A percentile compares a stretch with the other conserved stretches of the same genome.
Conservation (phyloP, 768 basidiomycete genomes). For the Russula olivacea region DNA sequence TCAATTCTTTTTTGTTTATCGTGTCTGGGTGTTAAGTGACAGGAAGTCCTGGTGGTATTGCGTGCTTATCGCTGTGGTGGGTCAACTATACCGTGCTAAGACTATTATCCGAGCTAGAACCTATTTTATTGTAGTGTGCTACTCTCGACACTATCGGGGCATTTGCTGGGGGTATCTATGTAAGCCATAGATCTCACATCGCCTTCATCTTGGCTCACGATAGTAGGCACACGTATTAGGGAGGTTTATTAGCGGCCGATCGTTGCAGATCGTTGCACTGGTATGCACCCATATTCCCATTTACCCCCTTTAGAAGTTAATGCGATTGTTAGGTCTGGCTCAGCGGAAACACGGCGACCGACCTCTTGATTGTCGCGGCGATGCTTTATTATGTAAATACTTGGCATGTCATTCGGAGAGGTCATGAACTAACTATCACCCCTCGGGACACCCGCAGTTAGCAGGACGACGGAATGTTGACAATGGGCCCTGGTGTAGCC, state of each 20-base stretch:
- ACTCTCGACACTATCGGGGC: background rate
- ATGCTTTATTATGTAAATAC: conserved; percentile 11
- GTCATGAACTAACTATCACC: background rate
- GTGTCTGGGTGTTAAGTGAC: conserved; percentile 8
- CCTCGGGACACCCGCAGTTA: background rate
- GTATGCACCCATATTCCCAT: background rate
- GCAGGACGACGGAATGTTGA: background rate
- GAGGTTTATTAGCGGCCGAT: background rate
- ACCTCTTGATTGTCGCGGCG: background rate
- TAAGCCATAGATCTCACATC: background rate
- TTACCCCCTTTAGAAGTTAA: background rate
- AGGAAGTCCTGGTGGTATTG: background rate
- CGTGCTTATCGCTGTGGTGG: background rate
- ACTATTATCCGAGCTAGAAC: no score
- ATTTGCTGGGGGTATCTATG: conserved; percentile 1
- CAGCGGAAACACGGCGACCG: background rate
- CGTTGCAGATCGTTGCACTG: background rate
- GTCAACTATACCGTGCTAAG: background rate
- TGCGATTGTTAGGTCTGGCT: conserved; percentile 5
- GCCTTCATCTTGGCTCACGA: background rate
- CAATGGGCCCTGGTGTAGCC: background rate
- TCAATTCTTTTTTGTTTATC: conserved; percentile 14
- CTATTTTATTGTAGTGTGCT: background rate
- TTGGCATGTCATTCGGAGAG: background rate
- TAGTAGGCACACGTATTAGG: background rate